Conservation (phyloP, 129 eudicot species). For the Flaveria robusta region DNA sequence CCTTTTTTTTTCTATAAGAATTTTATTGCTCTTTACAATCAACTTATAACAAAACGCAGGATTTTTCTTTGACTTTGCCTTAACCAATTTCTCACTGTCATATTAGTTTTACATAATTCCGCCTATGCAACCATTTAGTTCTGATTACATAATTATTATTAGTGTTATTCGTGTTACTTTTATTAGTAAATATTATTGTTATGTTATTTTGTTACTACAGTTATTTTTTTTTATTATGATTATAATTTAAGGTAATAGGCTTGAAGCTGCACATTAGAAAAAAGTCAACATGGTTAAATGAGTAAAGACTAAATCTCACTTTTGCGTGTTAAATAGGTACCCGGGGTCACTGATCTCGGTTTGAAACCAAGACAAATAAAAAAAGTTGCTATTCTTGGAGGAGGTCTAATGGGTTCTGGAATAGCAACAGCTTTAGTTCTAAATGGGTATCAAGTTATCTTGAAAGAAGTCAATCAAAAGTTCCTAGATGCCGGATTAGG, state of each 20-base stretch:
- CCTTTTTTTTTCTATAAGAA: background rate
- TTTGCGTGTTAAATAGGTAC: conserved; percentile 54
- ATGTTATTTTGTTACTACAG: too few relatives aligned
- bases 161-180: background rate
- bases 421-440: conserved; percentile 91
- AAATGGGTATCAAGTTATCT: conserved; percentile 67
- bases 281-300: background rate
- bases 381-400: conserved; percentile 96
- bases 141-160: background rate
- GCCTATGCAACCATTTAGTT: background rate
- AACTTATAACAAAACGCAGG: background rate
- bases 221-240: too few relatives aligned
- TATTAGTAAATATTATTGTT: background rate
- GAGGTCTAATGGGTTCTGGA: conserved; percentile 99
- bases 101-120: background rate
- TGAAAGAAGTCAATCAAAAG: conserved; percentile 93
- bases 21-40: background rate
- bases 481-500: conserved; percentile 79
- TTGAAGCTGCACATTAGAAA: background rate
- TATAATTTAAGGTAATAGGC: background rate
- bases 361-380: conserved; percentile 70
- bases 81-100: background rate
- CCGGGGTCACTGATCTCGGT: conserved; percentile 84
- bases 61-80: background rate
- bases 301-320: background rate